Percentiles rank a stretch among this genome's conserved stretches.
Evolutionary conservation across 176 grass and related monocot species (phyloP).

Genomic region (Bonia amplexicaulis): DNA sequence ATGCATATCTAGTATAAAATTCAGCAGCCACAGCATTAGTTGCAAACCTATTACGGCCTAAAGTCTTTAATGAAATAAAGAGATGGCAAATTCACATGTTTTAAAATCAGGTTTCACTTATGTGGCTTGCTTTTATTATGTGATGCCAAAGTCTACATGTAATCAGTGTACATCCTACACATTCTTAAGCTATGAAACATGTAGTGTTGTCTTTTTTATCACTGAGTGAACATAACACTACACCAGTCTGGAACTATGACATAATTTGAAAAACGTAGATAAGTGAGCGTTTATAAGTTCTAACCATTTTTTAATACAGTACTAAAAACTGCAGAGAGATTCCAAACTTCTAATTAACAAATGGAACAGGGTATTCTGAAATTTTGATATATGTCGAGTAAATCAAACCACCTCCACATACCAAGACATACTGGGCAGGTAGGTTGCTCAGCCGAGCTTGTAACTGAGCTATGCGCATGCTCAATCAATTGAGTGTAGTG

Average conservation of each 20-base stretch:
- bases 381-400: not conserved
- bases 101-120: conserved; percentile 18
- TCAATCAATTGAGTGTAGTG: conserved; percentile 82
- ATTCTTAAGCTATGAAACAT: not conserved
- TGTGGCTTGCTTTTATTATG: not conserved
- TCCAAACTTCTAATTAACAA: not conserved
- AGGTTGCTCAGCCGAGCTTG: conserved; percentile 67
- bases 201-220: not conserved
- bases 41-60: not conserved
- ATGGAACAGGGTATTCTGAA: not conserved
- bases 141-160: not conserved
- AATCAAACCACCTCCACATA: conserved; percentile 31
- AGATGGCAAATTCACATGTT: not conserved
- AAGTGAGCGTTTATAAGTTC: not conserved
- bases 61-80: not conserved
- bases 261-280: not conserved
- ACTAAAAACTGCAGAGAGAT: not conserved
- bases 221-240: not conserved
- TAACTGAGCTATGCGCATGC: conserved; percentile 50
- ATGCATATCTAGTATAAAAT: not conserved
- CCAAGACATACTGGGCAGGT: conserved; percentile 70
- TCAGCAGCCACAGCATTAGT: not conserved
- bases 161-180: not conserved
- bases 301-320: conserved; percentile 5
- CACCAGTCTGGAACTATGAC: not conserved